Base-by-base conservation (phyloP, 2,329 filamentous ascomycete species). In the Penicillium psychrosexuale region DNA sequence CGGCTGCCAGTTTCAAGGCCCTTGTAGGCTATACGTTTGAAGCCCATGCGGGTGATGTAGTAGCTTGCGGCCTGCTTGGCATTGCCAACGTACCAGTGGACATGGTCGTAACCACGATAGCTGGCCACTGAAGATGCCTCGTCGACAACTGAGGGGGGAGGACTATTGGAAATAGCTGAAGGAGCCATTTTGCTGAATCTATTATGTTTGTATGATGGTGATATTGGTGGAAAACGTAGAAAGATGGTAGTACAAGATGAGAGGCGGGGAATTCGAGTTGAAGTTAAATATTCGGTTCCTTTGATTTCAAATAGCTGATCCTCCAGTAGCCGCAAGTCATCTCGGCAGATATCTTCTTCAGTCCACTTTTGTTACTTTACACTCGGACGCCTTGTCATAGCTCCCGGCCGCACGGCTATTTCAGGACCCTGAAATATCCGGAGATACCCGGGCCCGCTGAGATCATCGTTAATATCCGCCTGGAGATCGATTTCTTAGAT, bases 71-170 rank as follows among this genome's bases (percentile, higher is more conserved):
- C 90, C 79, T 97, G 92, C 77, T 97, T 97, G 66, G 93, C 92
- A 71, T 97, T 97, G 70, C 92, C 91, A 30, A 97, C 93, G 79
- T 91, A 96, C 92, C 92, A 97, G 64, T 91, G 92, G 53, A 96
- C 84, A 75, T 96, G 90, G 76, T 96, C 90, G 73, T 96, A 97
- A 69, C 90, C 91, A 58, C 84, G 84, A 78, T 96, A 76, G 58
- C 69, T 72, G 47, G 68, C 66, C 15, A 75, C 57, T 19, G 65
- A 64, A 39, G 63, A 65, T 40, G 57, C 31, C 12, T 56, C 46
- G 13, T 47, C 49, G 6, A 54, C 44, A 6, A 56, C 48, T 8
- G 60, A 57, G n/a, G 64, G 53, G 17, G 67, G 58, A 6, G 67
- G 62, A n/a, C 52, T 67, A 19, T 50, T 59, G 24, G 69, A 66